Conservation (phyloP, 1,284 basidiomycete genomes). For the Apiotrichum gracile region DNA sequence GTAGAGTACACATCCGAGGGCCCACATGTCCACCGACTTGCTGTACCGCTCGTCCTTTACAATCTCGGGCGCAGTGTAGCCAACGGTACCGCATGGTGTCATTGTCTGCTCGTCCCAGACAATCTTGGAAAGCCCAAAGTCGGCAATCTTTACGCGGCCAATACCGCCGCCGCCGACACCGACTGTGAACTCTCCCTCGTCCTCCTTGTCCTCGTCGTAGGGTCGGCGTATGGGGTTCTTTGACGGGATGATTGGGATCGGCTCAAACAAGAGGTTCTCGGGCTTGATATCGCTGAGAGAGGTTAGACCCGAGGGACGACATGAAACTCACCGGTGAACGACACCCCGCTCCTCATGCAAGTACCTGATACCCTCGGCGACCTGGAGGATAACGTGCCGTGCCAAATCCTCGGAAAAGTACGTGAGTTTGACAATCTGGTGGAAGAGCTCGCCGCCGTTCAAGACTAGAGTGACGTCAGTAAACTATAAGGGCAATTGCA, state of each 20-base stretch:
- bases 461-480: constrained; percentile 58
- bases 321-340: constrained; percentile 48
- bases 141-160: constrained; percentile 96
- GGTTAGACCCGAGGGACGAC: neutral
- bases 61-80: constrained; percentile 98
- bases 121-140: constrained; percentile 96
- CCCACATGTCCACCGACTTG: constrained; percentile 99
- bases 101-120: constrained; percentile 99
- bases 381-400: constrained; percentile 94
- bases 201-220: constrained; percentile 98
- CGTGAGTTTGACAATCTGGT: constrained; percentile 98
- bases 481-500: constrained; percentile 10
- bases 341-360: constrained; percentile 97
- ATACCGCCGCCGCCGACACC: constrained; percentile 95
- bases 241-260: constrained; percentile 87
- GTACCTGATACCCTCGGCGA: constrained; percentile 90
- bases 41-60: constrained; percentile 99
- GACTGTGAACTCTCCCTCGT: constrained; percentile 91
- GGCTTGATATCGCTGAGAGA: constrained; percentile 82
- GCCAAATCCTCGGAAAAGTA: constrained; percentile 96
- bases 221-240: constrained; percentile 69
- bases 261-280: constrained; percentile 92
- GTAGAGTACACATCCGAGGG: constrained; percentile 95
- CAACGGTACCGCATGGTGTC: constrained; percentile 98
- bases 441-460: constrained; percentile 97